Conservation (phyloP, 441 rosid genomes). For the Gossypium trilobum region DNA sequence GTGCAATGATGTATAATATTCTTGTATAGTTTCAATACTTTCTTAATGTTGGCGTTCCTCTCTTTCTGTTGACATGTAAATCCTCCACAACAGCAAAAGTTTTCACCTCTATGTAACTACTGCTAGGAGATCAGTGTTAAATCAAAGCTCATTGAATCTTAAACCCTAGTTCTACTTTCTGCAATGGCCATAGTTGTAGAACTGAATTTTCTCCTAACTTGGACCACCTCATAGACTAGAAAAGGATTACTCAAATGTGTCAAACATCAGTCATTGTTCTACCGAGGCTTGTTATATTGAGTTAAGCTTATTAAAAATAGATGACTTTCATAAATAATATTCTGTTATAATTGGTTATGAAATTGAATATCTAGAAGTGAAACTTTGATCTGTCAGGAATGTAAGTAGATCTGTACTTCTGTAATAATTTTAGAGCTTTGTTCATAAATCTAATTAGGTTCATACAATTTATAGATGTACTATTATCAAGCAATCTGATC, state of each 20-base stretch:
- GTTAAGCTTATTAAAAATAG: neutral
- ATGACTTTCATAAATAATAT: neutral
- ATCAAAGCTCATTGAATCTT: neutral
- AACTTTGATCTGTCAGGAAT: neutral
- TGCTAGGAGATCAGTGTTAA: neutral
- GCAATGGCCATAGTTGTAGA: neutral
- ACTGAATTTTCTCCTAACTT: neutral
- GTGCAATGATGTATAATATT: neutral
- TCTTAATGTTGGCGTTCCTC: constrained; percentile 3
- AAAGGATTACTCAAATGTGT: neutral
- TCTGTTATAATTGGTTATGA: neutral
- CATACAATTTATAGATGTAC: neutral
- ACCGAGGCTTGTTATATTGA: neutral
- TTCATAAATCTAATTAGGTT: neutral
- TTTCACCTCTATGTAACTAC: neutral
- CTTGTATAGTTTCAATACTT: neutral
- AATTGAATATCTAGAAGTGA: neutral
- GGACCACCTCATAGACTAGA: neutral
- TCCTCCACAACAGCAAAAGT: neutral
- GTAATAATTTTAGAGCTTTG: neutral
- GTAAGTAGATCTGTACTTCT: neutral
- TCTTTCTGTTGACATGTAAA: neutral
- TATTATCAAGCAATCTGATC: neutral
- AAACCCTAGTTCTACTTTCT: neutral
- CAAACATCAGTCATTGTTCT: neutral